Conservation (phyloP, 164 flowering plant genomes). For the Kingdonia uniflora region DNA sequence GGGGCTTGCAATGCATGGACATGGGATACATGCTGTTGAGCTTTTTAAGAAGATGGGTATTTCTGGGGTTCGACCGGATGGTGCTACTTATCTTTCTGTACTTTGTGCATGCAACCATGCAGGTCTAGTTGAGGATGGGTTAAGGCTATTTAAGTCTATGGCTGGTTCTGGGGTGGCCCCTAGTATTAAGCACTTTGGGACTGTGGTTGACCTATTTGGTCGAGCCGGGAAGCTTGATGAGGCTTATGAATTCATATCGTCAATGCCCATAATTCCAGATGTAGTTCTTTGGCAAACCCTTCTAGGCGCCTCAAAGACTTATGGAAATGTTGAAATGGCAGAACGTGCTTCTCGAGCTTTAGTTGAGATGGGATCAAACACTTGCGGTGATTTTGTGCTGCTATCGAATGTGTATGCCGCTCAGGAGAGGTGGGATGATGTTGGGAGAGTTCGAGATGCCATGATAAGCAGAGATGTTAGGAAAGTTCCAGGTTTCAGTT, state of each 20-base stretch:
- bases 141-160: slow-evolving; percentile 49
- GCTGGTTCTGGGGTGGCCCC: slow-evolving; percentile 27
- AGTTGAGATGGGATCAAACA: slow-evolving; percentile 60
- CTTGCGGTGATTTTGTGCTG: slow-evolving; percentile 69
- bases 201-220: slow-evolving; percentile 72
- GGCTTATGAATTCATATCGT: slow-evolving; percentile 43
- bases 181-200: slow-evolving; percentile 74
- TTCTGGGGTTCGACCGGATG: slow-evolving; percentile 35
- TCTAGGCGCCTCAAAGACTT: slow-evolving; percentile 66
- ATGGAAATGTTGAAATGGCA: slow-evolving; percentile 67
- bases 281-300: slow-evolving; percentile 77
- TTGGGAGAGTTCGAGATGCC: slow-evolving; percentile 61
- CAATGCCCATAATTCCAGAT: slow-evolving; percentile 60
- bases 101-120: slow-evolving; percentile 81
- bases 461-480: slow-evolving; percentile 62
- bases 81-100: slow-evolving; percentile 51
- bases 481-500: slow-evolving; percentile 85
- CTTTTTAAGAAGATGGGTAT: slow-evolving; percentile 43
- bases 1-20: slow-evolving; percentile 73
- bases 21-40: slow-evolving; percentile 40
- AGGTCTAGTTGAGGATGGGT: slow-evolving; percentile 69
- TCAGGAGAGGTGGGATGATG: slow-evolving; percentile 65
- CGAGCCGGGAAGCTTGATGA: slow-evolving; percentile 61
- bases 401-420: slow-evolving; percentile 79
- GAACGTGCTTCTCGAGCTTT: slow-evolving; percentile 56